A percentile compares a stretch with the other conserved stretches of the same genome.
Evolutionary conservation across 305 asterid genomes (phyloP).

Genomic region (Rubia tinctorum): DNA sequence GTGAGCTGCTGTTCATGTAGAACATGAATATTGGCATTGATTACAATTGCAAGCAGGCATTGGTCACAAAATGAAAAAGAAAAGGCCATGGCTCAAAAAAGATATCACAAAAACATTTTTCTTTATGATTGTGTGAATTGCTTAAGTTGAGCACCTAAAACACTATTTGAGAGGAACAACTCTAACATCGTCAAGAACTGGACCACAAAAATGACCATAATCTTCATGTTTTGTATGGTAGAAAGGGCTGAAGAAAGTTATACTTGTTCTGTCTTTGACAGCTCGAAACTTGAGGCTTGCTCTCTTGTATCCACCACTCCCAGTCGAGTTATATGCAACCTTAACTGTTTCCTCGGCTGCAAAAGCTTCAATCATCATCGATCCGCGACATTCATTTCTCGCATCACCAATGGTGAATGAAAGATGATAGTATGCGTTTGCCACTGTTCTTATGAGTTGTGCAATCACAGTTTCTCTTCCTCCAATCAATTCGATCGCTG

Average conservation of each 20-base stretch:
- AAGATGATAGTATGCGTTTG: constrained; percentile 48
- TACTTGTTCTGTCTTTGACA: constrained; percentile 34
- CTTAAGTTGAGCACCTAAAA: neutral
- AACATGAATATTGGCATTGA: neutral
- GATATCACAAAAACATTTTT: neutral
- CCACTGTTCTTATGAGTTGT: constrained; percentile 44
- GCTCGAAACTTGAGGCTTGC: constrained; percentile 51
- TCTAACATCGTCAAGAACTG: constrained; percentile 69
- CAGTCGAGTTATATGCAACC: constrained; percentile 41
- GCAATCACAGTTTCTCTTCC: constrained; percentile 77
- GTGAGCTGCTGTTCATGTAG: neutral
- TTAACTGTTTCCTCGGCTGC: constrained; percentile 38
- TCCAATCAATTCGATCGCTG: constrained; percentile 67
- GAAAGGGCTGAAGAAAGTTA: constrained; percentile 55
- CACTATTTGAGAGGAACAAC: constrained; percentile 31
- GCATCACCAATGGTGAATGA: constrained; percentile 68
- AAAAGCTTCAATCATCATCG: constrained; percentile 59
- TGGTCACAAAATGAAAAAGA: neutral
- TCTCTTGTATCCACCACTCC: constrained; percentile 52
- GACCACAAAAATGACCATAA: constrained; percentile 66
- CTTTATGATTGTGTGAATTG: neutral
- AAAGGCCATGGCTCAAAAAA: neutral
- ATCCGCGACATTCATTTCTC: constrained; percentile 59
- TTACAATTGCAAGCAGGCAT: neutral
- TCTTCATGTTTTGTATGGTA: constrained; percentile 62